These are phyloP conservation scores for Dictyostelium citrinum DNA, from an alignment of 78 protist species.

Conservation along the genomic window DNA sequence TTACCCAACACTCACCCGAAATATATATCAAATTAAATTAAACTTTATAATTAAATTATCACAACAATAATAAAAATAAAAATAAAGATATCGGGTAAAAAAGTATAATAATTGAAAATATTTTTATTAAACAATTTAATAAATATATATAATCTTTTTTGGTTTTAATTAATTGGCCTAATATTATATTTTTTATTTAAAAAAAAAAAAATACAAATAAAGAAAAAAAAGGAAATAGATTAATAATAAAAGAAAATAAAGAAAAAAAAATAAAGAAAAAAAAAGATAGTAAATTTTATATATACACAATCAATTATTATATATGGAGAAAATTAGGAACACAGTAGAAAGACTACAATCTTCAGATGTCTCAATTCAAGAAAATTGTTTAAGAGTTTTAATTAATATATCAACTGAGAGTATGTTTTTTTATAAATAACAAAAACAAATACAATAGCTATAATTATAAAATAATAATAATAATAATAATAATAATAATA, in stretches of 20 bases:
- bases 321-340: slow-evolving; percentile 65
- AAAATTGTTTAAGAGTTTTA: slow-evolving; percentile 16
- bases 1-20: not conserved
- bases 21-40: not conserved
- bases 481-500: no score
- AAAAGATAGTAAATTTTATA: not conserved
- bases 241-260: no score
- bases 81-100: not conserved
- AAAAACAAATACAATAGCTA: not conserved
- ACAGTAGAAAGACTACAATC: slow-evolving; percentile 41
- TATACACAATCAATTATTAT: not conserved
- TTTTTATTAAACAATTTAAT: no score
- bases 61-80: not conserved
- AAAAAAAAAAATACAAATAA: no score
- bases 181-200: no score
- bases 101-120: not conserved
- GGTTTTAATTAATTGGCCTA: no score
- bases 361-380: slow-evolving; percentile 66
- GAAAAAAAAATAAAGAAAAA: not conserved
- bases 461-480: not conserved
- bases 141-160: no score
- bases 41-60: not conserved
- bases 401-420: slow-evolving; percentile 62
- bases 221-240: not conserved
- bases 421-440: not conserved